Percentiles rank a stretch among this genome's conserved stretches.
These are phyloP conservation scores for Tulasnella sp. DNA, from an alignment of 768 basidiomycete species.

Conservation along the genomic window DNA sequence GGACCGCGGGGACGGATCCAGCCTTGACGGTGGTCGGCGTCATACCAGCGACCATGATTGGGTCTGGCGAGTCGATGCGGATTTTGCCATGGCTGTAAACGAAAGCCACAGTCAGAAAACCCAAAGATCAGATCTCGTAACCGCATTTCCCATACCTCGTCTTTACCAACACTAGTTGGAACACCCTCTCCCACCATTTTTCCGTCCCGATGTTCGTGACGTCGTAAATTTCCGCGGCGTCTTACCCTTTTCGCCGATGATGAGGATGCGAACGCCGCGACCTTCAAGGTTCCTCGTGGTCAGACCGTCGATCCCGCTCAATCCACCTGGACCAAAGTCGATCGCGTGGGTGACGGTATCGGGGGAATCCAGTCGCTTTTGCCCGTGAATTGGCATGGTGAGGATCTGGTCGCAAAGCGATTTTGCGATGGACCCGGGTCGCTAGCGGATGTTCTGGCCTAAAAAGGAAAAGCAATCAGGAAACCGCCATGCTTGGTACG, in stretches of 20 bases:
- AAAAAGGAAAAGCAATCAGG: constrained; percentile 46
- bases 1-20: constrained; percentile 86
- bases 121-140: background rate
- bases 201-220: constrained; percentile 55
- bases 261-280: constrained; percentile 80
- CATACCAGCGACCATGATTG: constrained; percentile 99
- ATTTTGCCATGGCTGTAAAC: constrained; percentile 75
- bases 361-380: constrained; percentile 80
- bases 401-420: constrained; percentile 93
- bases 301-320: constrained; percentile 85
- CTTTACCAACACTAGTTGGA: constrained; percentile 72
- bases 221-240: constrained; percentile 76
- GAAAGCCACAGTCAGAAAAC: constrained; percentile 34
- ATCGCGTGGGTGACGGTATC: constrained; percentile 84
- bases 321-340: constrained; percentile 93
- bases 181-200: constrained; percentile 87
- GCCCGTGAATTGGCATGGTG: constrained; percentile 86
- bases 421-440: constrained; percentile 62
- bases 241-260: constrained; percentile 83
- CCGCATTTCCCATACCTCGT: constrained; percentile 48
- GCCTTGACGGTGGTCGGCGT: constrained; percentile 94
- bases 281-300: constrained; percentile 88
- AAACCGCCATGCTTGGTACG: constrained; percentile 60
- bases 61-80: constrained; percentile 92
- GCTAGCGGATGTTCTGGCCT: constrained; percentile 77